Conservation (phyloP, 805 yeast species). For the Ogataea polymorpha region DNA sequence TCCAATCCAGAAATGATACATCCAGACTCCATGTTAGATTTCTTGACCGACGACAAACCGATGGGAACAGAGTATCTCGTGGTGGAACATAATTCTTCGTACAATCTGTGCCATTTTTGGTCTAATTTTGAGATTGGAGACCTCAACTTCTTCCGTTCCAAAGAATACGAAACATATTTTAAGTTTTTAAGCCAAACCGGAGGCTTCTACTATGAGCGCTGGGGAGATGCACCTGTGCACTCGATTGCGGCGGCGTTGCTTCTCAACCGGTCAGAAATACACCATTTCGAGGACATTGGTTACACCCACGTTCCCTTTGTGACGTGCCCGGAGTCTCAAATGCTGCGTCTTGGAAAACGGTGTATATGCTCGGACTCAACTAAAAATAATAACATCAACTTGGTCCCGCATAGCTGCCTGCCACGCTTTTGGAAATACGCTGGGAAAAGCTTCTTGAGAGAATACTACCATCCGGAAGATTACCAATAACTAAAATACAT, state of each 20-base stretch:
- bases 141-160: conserved; percentile 65
- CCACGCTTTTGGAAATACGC: conserved; percentile 72
- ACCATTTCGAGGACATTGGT: conserved; percentile 80
- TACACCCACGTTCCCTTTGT: conserved; percentile 70
- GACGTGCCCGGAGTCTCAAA: conserved; percentile 55
- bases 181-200: conserved; percentile 62
- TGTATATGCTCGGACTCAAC: conserved; percentile 54
- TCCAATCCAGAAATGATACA: conserved; percentile 62
- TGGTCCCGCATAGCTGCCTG: conserved; percentile 56
- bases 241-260: conserved; percentile 63
- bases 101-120: conserved; percentile 86
- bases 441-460: conserved; percentile 56
- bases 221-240: conserved; percentile 97
- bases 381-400: conserved; percentile 39
- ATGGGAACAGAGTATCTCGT: conserved; percentile 40
- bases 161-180: conserved; percentile 60
- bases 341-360: conserved; percentile 49
- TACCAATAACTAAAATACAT: conserved; percentile 18
- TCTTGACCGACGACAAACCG: conserved; percentile 51
- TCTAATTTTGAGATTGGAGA: conserved; percentile 79
- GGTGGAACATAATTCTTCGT: conserved; percentile 48
- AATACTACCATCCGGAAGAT: conserved; percentile 32
- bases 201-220: conserved; percentile 81
- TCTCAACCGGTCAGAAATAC: conserved; percentile 57
- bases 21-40: conserved; percentile 57